phyloP scores from a whole-genome alignment of 176 grass and related monocot species.

The Cenchrus fungigraminus region DNA sequence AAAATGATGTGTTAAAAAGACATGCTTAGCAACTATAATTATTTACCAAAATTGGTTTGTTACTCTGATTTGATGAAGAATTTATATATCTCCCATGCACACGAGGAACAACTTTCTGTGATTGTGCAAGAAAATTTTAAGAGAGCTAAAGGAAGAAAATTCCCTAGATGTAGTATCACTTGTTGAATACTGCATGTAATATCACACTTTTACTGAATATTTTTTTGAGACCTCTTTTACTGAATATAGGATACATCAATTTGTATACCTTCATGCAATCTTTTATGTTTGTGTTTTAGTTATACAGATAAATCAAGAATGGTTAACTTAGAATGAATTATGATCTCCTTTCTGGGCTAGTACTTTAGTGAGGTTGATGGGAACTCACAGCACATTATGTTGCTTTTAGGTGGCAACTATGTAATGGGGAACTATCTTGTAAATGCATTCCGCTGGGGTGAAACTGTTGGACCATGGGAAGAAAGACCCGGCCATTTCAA shows the following conservation, averaged over 20 bases:
- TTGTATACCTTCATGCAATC: slow-evolving; percentile 6
- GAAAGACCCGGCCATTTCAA: slow-evolving; percentile 89
- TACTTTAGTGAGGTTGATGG: slow-evolving; percentile 19
- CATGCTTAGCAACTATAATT: neutral
- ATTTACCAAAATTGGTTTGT: neutral
- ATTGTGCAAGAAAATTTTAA: neutral
- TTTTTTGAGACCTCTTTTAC: neutral
- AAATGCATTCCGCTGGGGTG: slow-evolving; percentile 91
- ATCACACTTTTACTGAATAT: slow-evolving; percentile 5
- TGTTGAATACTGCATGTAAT: neutral
- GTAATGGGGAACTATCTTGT: slow-evolving; percentile 76
- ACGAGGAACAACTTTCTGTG: neutral
- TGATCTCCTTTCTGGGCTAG: neutral
- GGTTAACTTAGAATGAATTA: slow-evolving; percentile 20
- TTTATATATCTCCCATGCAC: neutral
- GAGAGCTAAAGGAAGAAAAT: neutral
- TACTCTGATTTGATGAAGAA: neutral
- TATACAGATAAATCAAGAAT: slow-evolving; percentile 8
- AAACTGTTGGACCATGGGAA: slow-evolving; percentile 88
- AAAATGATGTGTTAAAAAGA: neutral
- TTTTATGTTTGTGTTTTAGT: slow-evolving; percentile 20
- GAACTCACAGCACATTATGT: neutral
- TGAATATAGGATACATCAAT: slow-evolving; percentile 3
- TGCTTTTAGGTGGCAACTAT: slow-evolving; percentile 78
- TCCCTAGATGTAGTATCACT: slow-evolving; percentile 1